phyloP scores from a whole-genome alignment of 352 stramenopile species.

The Globisporangium sylvaticum region DNA sequence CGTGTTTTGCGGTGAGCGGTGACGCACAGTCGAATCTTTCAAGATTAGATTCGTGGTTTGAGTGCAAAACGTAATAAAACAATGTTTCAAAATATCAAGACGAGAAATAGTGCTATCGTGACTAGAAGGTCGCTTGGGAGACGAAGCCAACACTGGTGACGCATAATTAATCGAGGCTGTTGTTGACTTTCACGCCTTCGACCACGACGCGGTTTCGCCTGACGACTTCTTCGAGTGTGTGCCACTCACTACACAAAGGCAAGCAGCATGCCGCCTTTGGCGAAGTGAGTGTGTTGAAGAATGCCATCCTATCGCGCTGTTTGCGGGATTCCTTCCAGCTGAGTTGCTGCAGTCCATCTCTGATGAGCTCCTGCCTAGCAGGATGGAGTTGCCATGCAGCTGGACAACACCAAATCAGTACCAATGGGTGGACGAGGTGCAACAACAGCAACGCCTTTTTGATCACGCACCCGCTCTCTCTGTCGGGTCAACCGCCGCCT shows the following conservation, averaged over 20 bases:
- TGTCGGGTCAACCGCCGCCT: not conserved
- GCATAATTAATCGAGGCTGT: not conserved
- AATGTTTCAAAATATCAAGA: not conserved
- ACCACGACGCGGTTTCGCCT: no score
- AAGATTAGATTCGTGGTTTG: not conserved
- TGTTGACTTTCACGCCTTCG: not conserved
- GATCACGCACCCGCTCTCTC: not conserved
- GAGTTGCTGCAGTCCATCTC: not conserved
- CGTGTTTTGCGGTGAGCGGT: not conserved
- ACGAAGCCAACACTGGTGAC: not conserved
- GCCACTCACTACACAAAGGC: no score
- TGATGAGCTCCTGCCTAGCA: no score
- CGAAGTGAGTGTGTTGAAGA: no score
- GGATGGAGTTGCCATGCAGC: not conserved
- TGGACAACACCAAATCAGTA: not conserved
- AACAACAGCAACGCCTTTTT: not conserved
- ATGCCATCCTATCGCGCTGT: not conserved
- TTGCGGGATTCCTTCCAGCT: not conserved
- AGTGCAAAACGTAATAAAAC: no score
- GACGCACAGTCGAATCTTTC: not conserved
- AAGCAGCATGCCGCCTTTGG: not conserved
- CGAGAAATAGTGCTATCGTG: not conserved
- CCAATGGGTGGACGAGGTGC: not conserved
- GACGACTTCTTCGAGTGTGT: no score
- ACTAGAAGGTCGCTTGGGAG: not conserved